Conservation (phyloP, 1,139 yeast genomes). For the Taphrina flavorubra region DNA sequence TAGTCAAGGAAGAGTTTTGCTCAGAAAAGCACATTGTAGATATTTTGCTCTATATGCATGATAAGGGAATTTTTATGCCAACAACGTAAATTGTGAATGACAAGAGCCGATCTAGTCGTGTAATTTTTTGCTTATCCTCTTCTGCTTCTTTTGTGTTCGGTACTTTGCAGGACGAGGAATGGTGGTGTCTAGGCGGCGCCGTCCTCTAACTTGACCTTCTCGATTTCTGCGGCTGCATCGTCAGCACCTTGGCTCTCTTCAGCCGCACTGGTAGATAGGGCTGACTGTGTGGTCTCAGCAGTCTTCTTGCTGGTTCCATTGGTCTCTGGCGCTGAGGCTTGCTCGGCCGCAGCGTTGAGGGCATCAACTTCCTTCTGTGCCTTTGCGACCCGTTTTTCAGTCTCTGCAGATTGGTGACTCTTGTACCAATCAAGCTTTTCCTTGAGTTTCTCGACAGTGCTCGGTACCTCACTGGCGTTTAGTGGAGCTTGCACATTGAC, state of each 20-base stretch:
- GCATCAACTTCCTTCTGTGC: conserved; percentile 48
- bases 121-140: too few species aligned
- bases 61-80: too few species aligned
- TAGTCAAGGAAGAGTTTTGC: too few species aligned
- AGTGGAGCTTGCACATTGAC: conserved; percentile 82
- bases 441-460: conserved; percentile 70
- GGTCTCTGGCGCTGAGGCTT: conserved; percentile 21
- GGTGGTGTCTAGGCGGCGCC: neutral
- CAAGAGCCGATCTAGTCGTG: too few species aligned
- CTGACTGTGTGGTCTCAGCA: conserved; percentile 13
- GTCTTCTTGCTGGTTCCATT: conserved; percentile 12
- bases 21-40: too few species aligned
- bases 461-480: conserved; percentile 71
- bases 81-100: too few species aligned
- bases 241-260: conserved; percentile 9
- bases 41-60: too few species aligned
- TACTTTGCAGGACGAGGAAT: too few species aligned
- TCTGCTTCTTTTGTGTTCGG: too few species aligned
- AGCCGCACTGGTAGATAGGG: conserved; percentile 11
- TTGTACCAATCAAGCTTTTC: conserved; percentile 73
- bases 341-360: conserved; percentile 40
- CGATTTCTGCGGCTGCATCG: conserved; percentile 15
- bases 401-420: conserved; percentile 79
- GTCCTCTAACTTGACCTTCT: conserved; percentile 25
- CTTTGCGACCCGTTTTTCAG: conserved; percentile 57